Evolutionary conservation across 495 filamentous ascomycete species (phyloP).

Genomic region (Tuber borchii): DNA sequence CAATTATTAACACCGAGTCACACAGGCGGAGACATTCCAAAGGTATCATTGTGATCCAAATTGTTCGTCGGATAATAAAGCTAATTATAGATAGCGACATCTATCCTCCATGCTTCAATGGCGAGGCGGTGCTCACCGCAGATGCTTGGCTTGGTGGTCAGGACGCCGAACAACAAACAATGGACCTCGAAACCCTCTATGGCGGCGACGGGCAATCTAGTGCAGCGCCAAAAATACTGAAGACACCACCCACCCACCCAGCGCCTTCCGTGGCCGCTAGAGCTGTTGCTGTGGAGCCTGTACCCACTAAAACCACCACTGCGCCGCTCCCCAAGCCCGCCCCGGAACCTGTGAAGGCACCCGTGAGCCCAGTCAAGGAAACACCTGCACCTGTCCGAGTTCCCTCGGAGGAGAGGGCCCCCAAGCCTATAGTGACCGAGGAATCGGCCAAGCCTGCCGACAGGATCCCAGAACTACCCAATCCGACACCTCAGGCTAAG

Average conservation of each 20-base stretch:
- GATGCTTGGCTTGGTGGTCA: conserved; percentile 82
- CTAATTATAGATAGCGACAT: conserved; percentile 57
- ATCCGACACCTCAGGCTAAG: conserved; percentile 21
- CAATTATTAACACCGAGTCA: not conserved
- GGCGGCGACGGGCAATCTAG: conserved; percentile 58
- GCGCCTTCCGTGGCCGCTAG: conserved; percentile 52
- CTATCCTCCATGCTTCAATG: conserved; percentile 72
- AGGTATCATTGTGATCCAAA: conserved; percentile 38
- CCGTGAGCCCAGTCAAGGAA: conserved; percentile 50
- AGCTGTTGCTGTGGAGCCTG: conserved; percentile 58
- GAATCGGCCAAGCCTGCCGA: conserved; percentile 36
- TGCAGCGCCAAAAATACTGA: conserved; percentile 12
- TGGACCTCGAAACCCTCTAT: conserved; percentile 85
- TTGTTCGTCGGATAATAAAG: conserved; percentile 5
- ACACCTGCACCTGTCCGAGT: conserved; percentile 51
- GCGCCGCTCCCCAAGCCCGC: conserved; percentile 44
- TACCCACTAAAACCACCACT: conserved; percentile 50
- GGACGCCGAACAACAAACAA: conserved; percentile 74
- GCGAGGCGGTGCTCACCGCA: conserved; percentile 70
- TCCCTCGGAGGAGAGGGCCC: conserved; percentile 43
- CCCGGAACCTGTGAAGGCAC: conserved; percentile 49
- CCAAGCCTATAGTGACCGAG: conserved; percentile 21
- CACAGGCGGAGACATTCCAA: conserved; percentile 92
- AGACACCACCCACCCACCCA: not conserved
- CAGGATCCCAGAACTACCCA: conserved; percentile 24